Evolutionary conservation across 257 asterid species (phyloP).

Genomic region (Osmanthus fragrans): DNA sequence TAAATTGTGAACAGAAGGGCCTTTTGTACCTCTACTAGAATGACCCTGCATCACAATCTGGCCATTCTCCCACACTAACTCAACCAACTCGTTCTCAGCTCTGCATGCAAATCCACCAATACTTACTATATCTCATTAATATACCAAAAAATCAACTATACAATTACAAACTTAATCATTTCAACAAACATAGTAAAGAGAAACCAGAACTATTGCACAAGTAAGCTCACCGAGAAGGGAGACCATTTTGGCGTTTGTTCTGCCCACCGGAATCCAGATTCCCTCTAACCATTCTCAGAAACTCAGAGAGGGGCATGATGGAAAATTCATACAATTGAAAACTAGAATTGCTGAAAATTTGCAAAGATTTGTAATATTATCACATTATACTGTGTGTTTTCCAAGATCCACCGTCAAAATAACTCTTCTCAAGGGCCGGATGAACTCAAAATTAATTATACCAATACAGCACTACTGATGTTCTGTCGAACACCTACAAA

Average conservation of each 20-base stretch:
- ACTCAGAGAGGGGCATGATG: slow-evolving; percentile 87
- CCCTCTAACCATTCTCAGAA: slow-evolving; percentile 65
- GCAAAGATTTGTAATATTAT: slow-evolving; percentile 13
- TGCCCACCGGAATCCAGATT: slow-evolving; percentile 55
- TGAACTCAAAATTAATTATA: slow-evolving; percentile 19
- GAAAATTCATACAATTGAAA: slow-evolving; percentile 19
- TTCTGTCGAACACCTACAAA: slow-evolving; percentile 30
- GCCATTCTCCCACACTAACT: slow-evolving; percentile 87
- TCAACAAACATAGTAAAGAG: slow-evolving; percentile 11
- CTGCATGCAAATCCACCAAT: slow-evolving; percentile 45
- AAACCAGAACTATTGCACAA: neutral
- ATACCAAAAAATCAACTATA: neutral
- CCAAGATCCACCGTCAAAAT: slow-evolving; percentile 24
- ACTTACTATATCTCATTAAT: neutral
- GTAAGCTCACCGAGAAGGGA: slow-evolving; percentile 48
- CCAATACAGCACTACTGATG: slow-evolving; percentile 20
- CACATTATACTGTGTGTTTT: slow-evolving; percentile 4
- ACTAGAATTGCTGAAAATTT: slow-evolving; percentile 17
- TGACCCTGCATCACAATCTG: slow-evolving; percentile 77
- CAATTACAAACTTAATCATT: slow-evolving; percentile 4
- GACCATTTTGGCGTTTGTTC: slow-evolving; percentile 31
- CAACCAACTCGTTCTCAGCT: slow-evolving; percentile 53
- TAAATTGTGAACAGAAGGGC: slow-evolving; percentile 26
- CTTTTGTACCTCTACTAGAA: slow-evolving; percentile 45
- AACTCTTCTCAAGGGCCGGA: slow-evolving; percentile 20